A percentile compares a stretch with the other conserved stretches of the same genome.
phyloP scores from a whole-genome alignment of 148 eudicot genomes.

The Fagopyrum tataricum region DNA sequence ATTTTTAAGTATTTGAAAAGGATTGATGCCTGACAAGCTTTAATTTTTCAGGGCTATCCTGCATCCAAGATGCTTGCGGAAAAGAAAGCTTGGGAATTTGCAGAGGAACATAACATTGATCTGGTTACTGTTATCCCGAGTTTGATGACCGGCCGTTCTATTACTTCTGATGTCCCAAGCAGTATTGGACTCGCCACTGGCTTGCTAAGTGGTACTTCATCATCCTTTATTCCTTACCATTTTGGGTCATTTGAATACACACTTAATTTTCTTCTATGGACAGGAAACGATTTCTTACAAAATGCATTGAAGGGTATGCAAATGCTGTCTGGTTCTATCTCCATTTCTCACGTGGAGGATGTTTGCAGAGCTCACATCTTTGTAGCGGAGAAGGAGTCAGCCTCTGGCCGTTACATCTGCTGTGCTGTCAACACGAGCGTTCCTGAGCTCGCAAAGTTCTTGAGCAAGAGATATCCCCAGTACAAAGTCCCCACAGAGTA shows the following conservation, averaged over 20 bases:
- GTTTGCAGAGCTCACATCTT: conserved; percentile 58
- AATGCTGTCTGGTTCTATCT: conserved; percentile 48
- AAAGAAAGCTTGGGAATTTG: conserved; percentile 55
- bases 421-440: conserved; percentile 50
- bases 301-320: conserved; percentile 56
- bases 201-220: conserved; percentile 44
- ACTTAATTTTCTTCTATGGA: neutral
- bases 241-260: neutral
- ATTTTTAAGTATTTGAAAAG: neutral
- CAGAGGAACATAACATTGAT: conserved; percentile 50
- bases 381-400: conserved; percentile 59
- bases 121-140: conserved; percentile 56
- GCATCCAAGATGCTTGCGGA: conserved; percentile 57
- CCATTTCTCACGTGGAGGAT: conserved; percentile 58
- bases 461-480: conserved; percentile 45
- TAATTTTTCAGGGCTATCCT: conserved; percentile 45
- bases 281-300: conserved; percentile 45
- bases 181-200: conserved; percentile 41
- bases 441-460: conserved; percentile 46
- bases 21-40: neutral
- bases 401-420: conserved; percentile 60
- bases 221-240: neutral
- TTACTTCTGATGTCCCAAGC: conserved; percentile 43
- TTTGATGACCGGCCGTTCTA: conserved; percentile 50
- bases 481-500: conserved; percentile 55